Evolutionary conservation across 768 basidiomycete species (phyloP), one percentile per base, ranked within the genome.

Genomic region (Hydnum rufescens): DNA sequence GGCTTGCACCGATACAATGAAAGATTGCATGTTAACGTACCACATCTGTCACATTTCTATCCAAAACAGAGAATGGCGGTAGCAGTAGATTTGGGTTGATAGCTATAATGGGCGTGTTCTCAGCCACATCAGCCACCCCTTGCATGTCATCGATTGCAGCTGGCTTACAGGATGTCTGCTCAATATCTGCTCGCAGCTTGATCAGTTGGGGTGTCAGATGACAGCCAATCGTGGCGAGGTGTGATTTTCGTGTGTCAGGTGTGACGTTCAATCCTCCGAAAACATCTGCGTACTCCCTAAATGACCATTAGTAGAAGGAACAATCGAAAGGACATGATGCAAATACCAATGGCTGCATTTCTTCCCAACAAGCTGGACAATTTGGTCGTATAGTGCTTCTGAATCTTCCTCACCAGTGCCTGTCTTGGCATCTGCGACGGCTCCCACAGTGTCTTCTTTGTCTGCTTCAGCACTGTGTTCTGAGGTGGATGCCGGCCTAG

Each of bases 81-180:
- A 95, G 95, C 42, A 97, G 90, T 23, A 99, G 72, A 63, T 90
- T 87, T 23, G 95, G 89, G 67, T 93, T 95, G 69, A 99, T 95
- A 0, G 92, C 92, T 0, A 99, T 88, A 0, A 80, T 76, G 53
- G 89, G 85, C 18, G 73, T 89, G 65, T 85, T 86, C 57, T 84
- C 58, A 22, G 67, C 77, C 64, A 96, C 95, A 29, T 93, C 93
- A 2, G 84, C 85, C 42, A 75, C 74, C 51, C 78, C 80, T 68
- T 88, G 88, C 67, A 99, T 96, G 3, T 92, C 90, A 60, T 95
- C 88, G 64, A 99, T 96, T 5, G 93, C 93, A 4, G 85, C 77
- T 30, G 89, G 90, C 1, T 82, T 82, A 65, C 93, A 99, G 66
- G 93, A 97, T 36, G 90, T 95, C 43, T 97, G 68, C 67, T 97